Base-by-base conservation (phyloP, 352 stramenopile species). In the Phytophthora syringae region DNA sequence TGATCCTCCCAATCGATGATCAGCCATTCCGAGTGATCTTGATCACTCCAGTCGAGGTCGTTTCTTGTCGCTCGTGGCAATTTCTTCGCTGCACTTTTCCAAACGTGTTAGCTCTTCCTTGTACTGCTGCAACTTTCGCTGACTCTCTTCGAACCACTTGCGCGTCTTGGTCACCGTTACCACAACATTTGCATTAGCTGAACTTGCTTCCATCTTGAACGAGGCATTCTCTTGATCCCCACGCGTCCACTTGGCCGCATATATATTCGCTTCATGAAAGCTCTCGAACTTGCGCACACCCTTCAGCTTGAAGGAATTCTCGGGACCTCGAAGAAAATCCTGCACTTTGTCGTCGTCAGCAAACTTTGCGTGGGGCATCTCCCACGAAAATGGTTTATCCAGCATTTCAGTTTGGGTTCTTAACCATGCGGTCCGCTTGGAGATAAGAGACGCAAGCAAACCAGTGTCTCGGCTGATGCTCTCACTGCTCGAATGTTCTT, bases 181-280 rank as follows among this genome's bases (percentile, higher is more conserved):
- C 18, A 45, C 15, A 18, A 37, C 56, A 21, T 56, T 27, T 13
- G 32, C 7, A 44, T 37, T 37, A 12, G n/a, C n/a, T n/a, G n/a
- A n/a, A n/a, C n/a, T n/a, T n/a, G n/a, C n/a, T 13, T 39, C 34
- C 54, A 63, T 63, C 28, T 45, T 47, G 44, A 63, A 63, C 54
- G 54, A 63, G 21, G 54, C 54, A 25, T 54, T 63, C 12, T 1
- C 42, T 15, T 44, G 53, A n/a, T 9, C 25, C 5, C 16, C 32
- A 37, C 32, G 10, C 32, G 16, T 37, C 32, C 7, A 37, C 16
- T 37, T n/a, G 10, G 32, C 43, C 6, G 54, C 34, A 18, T 40
- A 63, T 9, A 32, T 43, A 12, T 44, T 34, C 5, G 54, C 54
- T 18, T 37, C 43, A 18, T 21, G 28, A 25, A 53, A 24, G 6